Evolutionary conservation across 495 filamentous ascomycete species (phyloP).

Genomic region (Penicillium chermesinum): DNA sequence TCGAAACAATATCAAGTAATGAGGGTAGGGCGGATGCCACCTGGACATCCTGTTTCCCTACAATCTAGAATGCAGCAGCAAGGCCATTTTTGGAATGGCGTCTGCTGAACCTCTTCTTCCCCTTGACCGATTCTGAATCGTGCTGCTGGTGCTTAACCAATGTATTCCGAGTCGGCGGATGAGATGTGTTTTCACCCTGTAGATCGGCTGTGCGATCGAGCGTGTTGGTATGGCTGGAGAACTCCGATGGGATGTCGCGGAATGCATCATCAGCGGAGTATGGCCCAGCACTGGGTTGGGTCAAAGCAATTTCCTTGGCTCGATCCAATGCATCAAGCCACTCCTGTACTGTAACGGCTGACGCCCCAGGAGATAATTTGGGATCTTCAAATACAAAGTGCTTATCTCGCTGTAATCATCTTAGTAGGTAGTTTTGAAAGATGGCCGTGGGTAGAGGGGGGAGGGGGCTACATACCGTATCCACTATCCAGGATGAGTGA

Average conservation of each 20-base stretch:
- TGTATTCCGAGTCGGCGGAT: slow-evolving; percentile 36
- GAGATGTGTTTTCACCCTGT: slow-evolving; percentile 23
- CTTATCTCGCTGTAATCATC: slow-evolving; percentile 64
- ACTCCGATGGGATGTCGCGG: slow-evolving; percentile 63
- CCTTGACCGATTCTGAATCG: slow-evolving; percentile 53
- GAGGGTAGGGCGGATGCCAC: too few relatives aligned
- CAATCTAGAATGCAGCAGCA: slow-evolving; percentile 65
- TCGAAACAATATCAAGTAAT: too few relatives aligned
- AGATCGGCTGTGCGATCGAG: slow-evolving; percentile 52
- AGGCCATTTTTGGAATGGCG: slow-evolving; percentile 86
- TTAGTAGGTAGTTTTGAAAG: too few relatives aligned
- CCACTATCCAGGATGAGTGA: slow-evolving; percentile 80
- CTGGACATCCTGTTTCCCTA: too few relatives aligned
- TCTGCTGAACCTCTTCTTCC: slow-evolving; percentile 80
- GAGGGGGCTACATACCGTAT: slow-evolving; percentile 77
- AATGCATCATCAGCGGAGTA: slow-evolving; percentile 67
- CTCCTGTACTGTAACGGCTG: slow-evolving; percentile 60
- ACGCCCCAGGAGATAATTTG: slow-evolving; percentile 54
- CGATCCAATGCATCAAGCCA: slow-evolving; percentile 83
- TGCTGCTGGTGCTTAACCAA: slow-evolving; percentile 43
- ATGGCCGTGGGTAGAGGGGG: too few relatives aligned
- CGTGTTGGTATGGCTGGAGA: slow-evolving; percentile 73
- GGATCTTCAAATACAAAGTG: slow-evolving; percentile 91
- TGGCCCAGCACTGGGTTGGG: slow-evolving; percentile 59
- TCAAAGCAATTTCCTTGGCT: slow-evolving; percentile 73